These are phyloP conservation scores for Chaetomium olivaceum DNA, from an alignment of 2,329 filamentous ascomycete species.

Conservation along the genomic window DNA sequence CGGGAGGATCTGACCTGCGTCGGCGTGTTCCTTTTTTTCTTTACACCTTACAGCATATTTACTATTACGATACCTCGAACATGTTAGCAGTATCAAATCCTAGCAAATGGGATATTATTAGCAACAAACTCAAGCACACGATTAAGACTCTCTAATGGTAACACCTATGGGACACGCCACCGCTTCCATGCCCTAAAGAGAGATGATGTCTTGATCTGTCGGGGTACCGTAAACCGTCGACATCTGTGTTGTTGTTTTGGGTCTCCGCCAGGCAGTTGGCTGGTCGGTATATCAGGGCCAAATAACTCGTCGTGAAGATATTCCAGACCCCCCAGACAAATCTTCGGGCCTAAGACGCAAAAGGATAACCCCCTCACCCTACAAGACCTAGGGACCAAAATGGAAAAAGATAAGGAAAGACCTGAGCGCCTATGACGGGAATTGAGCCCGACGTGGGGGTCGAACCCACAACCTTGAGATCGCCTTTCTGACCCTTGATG, in stretches of 20 bases:
- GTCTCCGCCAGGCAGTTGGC: neutral
- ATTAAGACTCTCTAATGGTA: neutral
- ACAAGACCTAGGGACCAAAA: neutral
- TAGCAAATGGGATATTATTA: neutral
- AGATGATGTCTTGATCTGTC: neutral
- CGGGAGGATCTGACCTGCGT: neutral
- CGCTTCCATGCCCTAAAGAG: neutral
- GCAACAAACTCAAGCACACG: neutral
- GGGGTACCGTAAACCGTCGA: neutral
- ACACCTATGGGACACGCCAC: no score
- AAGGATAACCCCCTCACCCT: neutral
- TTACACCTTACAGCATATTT: neutral
- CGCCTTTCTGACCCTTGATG: constrained; percentile 1
- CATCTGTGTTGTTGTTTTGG: neutral
- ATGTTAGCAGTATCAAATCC: neutral
- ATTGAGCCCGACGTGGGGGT: constrained; percentile 34
- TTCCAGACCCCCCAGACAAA: neutral
- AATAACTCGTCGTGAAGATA: neutral
- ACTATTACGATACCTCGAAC: neutral
- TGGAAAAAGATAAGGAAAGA: constrained; percentile 2
- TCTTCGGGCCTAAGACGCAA: neutral
- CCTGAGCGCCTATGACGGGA: constrained; percentile 21
- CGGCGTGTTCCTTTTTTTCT: neutral
- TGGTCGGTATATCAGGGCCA: neutral
- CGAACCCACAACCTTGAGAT: constrained; percentile 34